A percentile compares a stretch with the other conserved stretches of the same genome.
Conservation (phyloP, 768 basidiomycete species). For the Tricholomella constricta region DNA sequence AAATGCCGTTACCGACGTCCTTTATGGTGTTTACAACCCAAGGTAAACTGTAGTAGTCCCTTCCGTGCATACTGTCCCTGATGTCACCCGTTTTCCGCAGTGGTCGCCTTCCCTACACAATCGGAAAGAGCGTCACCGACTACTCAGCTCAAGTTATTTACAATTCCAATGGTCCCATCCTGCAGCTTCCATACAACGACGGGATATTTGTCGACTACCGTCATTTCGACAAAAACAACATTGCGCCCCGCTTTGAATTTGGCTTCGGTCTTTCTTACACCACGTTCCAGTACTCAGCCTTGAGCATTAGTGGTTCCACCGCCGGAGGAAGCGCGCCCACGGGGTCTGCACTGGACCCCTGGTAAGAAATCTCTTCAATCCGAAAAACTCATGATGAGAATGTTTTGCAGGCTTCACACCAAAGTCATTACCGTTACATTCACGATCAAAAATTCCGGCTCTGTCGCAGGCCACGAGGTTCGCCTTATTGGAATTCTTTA, state of each 20-base stretch:
- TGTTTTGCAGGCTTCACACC: slow-evolving; percentile 45
- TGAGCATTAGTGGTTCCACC: slow-evolving; percentile 43
- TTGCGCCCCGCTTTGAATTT: slow-evolving; percentile 51
- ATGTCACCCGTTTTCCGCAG: slow-evolving; percentile 21
- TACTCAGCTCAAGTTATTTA: slow-evolving; percentile 55
- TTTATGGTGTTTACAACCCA: slow-evolving; percentile 63
- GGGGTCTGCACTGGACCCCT: slow-evolving; percentile 54
- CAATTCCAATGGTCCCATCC: slow-evolving; percentile 34
- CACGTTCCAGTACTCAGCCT: slow-evolving; percentile 49
- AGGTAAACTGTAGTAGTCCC: slow-evolving; percentile 33
- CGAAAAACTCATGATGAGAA: not conserved
- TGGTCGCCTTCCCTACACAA: slow-evolving; percentile 51
- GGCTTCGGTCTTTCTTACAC: slow-evolving; percentile 61
- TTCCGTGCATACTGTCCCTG: not conserved
- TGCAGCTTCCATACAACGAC: slow-evolving; percentile 59
- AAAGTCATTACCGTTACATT: slow-evolving; percentile 55
- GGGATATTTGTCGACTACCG: slow-evolving; percentile 60
- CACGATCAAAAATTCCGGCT: slow-evolving; percentile 54
- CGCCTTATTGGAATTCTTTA: not conserved
- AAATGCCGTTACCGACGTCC: slow-evolving; percentile 56
- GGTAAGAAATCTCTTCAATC: slow-evolving; percentile 28
- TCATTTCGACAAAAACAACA: slow-evolving; percentile 51
- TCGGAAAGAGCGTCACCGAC: slow-evolving; percentile 54
- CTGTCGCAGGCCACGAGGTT: slow-evolving; percentile 56
- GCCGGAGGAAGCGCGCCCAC: slow-evolving; percentile 44